Conservation (phyloP, 257 asterid species). For the Hygrophila difformis region DNA sequence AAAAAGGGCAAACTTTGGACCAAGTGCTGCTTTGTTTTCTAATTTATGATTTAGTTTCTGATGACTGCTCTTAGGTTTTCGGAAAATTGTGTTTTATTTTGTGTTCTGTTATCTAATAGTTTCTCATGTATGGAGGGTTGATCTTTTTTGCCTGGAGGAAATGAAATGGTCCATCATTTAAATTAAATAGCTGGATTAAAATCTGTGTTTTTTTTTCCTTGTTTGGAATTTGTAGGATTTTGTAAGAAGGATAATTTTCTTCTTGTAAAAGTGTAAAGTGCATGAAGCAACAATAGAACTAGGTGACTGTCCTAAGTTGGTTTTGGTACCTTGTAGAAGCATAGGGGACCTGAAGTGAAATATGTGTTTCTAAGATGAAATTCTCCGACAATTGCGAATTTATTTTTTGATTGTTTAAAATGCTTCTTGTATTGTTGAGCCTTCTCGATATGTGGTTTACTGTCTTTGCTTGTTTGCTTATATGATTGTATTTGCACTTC, state of each 20-base stretch:
- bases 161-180: neutral
- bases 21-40: neutral
- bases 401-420: neutral
- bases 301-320: neutral
- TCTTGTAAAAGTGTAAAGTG: too few species aligned
- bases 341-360: neutral
- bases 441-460: neutral
- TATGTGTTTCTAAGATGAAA: neutral
- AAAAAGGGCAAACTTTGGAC: neutral
- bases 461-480: slow-evolving; percentile 9
- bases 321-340: slow-evolving; percentile 4
- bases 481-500: slow-evolving; percentile 2
- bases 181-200: too few species aligned
- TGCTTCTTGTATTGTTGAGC: neutral
- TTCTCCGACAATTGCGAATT: neutral
- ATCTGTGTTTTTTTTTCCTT: too few species aligned
- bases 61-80: neutral
- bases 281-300: too few species aligned
- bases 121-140: neutral
- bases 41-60: neutral
- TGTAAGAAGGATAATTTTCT: too few species aligned
- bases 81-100: neutral
- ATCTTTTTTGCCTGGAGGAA: neutral
- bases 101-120: neutral
- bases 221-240: too few species aligned